phyloP scores from a whole-genome alignment of 2,329 filamentous ascomycete genomes.

The Penicillium sp. region DNA sequence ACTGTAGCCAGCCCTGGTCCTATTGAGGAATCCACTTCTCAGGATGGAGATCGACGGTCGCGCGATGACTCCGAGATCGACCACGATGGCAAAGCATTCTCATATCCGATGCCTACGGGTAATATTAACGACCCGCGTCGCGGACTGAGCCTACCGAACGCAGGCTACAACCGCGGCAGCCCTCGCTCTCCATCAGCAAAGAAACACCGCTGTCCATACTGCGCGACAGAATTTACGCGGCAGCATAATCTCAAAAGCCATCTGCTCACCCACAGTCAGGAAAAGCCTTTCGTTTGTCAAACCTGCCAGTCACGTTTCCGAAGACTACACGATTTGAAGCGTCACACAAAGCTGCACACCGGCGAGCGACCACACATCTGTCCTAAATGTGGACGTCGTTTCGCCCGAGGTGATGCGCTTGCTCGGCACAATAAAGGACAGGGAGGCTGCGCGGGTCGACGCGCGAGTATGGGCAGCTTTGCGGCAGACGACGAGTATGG shows the following conservation, averaged over 20 bases:
- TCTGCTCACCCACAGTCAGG: constrained; percentile 93
- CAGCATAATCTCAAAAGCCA: constrained; percentile 98
- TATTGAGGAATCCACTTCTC: constrained; percentile 46
- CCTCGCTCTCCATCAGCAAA: constrained; percentile 74
- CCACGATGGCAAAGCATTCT: constrained; percentile 56
- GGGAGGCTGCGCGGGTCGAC: constrained; percentile 87
- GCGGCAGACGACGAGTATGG: constrained; percentile 71
- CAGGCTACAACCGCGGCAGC: constrained; percentile 56
- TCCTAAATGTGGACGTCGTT: constrained; percentile 89
- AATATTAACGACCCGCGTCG: constrained; percentile 53
- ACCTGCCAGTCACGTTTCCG: constrained; percentile 93
- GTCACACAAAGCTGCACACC: constrained; percentile 94
- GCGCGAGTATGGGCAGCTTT: constrained; percentile 81
- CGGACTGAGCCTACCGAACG: constrained; percentile 59
- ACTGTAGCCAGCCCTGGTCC: constrained; percentile 50
- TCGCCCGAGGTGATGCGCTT: constrained; percentile 90
- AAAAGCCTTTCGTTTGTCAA: constrained; percentile 93
- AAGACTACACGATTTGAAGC: constrained; percentile 89
- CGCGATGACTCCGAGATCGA: constrained; percentile 40
- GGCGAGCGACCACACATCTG: constrained; percentile 95
- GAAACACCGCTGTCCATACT: constrained; percentile 96
- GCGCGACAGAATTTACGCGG: constrained; percentile 91
- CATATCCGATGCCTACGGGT: constrained; percentile 61
- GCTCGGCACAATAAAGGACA: constrained; percentile 94
- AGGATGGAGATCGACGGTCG: constrained; percentile 45